Conservation (phyloP, 1,284 basidiomycete species). For the Hymenochaete sp. region DNA sequence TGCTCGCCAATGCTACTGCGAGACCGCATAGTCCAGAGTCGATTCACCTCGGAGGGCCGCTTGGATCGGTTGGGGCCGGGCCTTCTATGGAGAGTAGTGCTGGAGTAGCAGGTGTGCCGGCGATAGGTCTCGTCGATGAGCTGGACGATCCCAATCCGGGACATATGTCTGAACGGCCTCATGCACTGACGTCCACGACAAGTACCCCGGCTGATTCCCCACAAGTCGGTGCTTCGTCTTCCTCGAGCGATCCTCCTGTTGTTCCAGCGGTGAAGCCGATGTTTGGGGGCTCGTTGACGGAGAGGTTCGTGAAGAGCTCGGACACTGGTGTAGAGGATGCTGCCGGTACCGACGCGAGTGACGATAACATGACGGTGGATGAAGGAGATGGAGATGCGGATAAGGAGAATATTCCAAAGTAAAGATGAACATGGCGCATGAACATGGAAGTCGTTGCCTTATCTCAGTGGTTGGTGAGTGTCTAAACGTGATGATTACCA, state of each 20-base stretch:
- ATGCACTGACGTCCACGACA: constrained; percentile 58
- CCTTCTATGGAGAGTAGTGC: constrained; percentile 17
- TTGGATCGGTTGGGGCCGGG: constrained; percentile 27
- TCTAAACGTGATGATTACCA: no score
- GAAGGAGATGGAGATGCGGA: constrained; percentile 38
- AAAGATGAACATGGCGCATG: neutral
- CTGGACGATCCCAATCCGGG: constrained; percentile 73
- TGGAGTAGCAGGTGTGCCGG: constrained; percentile 3
- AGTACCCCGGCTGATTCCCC: constrained; percentile 20
- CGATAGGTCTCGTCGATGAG: constrained; percentile 69
- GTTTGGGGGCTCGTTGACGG: constrained; percentile 44
- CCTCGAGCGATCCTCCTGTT: constrained; percentile 20
- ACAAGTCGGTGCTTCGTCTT: constrained; percentile 22
- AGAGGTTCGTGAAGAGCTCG: constrained; percentile 51
- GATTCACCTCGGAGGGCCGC: constrained; percentile 19
- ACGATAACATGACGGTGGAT: constrained; percentile 37
- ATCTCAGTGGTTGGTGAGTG: no score
- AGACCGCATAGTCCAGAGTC: constrained; percentile 25
- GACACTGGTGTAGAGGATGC: constrained; percentile 14
- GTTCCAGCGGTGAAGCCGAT: constrained; percentile 32
- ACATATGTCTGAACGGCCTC: constrained; percentile 72
- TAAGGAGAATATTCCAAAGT: constrained; percentile 41
- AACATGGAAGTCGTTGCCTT: no score
- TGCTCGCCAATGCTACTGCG: constrained; percentile 35
- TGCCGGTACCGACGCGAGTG: constrained; percentile 17